These are phyloP conservation scores for Cyberlindnera americana DNA, from an alignment of 805 yeast genomes.

Conservation along the genomic window DNA sequence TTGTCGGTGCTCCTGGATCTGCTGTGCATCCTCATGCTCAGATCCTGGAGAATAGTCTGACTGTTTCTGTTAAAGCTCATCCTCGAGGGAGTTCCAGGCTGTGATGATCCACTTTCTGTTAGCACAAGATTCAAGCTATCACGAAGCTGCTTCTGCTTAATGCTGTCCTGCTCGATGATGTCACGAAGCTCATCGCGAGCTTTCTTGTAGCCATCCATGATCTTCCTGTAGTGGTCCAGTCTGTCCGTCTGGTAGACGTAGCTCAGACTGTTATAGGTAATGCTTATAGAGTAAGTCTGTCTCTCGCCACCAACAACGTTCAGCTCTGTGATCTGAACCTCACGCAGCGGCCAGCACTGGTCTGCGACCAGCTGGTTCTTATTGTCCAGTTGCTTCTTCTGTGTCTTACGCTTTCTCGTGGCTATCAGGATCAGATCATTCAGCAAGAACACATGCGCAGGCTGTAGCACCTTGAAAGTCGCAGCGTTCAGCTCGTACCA, in stretches of 20 bases:
- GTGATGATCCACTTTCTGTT: conserved; percentile 12
- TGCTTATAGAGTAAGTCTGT: conserved; percentile 39
- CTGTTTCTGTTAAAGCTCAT: conserved; percentile 30
- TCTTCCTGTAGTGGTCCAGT: conserved; percentile 50
- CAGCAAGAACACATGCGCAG: conserved; percentile 70
- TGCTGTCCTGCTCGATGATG: conserved; percentile 47
- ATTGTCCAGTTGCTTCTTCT: conserved; percentile 26
- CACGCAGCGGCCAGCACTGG: conserved; percentile 74
- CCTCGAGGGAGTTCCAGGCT: conserved; percentile 30
- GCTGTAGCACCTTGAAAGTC: conserved; percentile 74
- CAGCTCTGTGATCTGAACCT: conserved; percentile 37
- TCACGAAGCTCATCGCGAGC: conserved; percentile 61
- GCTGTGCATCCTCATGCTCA: conserved; percentile 60
- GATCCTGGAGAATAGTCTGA: conserved; percentile 45
- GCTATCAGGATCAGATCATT: conserved; percentile 80
- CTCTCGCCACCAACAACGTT: conserved; percentile 16
- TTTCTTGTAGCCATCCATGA: conserved; percentile 52
- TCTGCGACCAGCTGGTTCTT: conserved; percentile 53
- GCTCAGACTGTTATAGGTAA: conserved; percentile 44
- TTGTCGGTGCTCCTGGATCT: conserved; percentile 50
- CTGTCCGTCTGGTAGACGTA: conserved; percentile 62
- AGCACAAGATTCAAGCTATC: conserved; percentile 43
- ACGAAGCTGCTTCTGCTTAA: conserved; percentile 39
- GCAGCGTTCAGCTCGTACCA: conserved; percentile 88
- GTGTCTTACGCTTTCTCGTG: conserved; percentile 43